phyloP scores from a whole-genome alignment of 2,329 filamentous ascomycete species.

The Magnaporthales sp. region DNA sequence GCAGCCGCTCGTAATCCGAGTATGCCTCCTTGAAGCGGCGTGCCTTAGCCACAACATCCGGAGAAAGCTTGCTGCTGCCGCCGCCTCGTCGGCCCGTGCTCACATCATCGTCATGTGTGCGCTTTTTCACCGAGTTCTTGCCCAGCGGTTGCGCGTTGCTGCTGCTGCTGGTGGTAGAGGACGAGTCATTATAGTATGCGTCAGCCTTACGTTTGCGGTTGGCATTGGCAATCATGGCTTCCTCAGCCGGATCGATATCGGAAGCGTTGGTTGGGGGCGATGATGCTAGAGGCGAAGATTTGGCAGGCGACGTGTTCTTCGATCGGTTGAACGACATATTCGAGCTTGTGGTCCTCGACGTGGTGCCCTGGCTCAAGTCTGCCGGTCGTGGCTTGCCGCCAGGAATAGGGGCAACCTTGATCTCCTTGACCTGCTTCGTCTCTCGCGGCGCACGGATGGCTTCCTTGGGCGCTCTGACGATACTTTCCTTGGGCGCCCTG shows the following conservation, averaged over 20 bases:
- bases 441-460: background rate
- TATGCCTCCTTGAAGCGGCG: constrained; percentile 48
- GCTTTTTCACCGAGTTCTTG: constrained; percentile 23
- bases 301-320: constrained; percentile 48
- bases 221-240: constrained; percentile 10
- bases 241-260: constrained; percentile 39
- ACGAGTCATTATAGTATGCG: constrained; percentile 9
- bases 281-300: constrained; percentile 57
- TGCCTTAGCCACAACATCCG: constrained; percentile 43
- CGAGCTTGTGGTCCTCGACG: constrained; percentile 36
- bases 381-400: background rate
- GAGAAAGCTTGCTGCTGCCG: constrained; percentile 26
- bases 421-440: background rate
- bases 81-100: background rate
- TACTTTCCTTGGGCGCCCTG: background rate
- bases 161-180: background rate
- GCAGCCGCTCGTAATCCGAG: constrained; percentile 46
- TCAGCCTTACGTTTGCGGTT: constrained; percentile 15
- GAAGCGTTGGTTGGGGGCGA: constrained; percentile 59
- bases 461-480: background rate
- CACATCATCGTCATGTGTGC: background rate
- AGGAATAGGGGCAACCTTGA: background rate
- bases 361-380: constrained; percentile 31
- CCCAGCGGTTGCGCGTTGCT: constrained; percentile 10
- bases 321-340: constrained; percentile 14